Base-by-base conservation (phyloP, 106 monocot species). In the Phalaenopsis aphrodite region DNA sequence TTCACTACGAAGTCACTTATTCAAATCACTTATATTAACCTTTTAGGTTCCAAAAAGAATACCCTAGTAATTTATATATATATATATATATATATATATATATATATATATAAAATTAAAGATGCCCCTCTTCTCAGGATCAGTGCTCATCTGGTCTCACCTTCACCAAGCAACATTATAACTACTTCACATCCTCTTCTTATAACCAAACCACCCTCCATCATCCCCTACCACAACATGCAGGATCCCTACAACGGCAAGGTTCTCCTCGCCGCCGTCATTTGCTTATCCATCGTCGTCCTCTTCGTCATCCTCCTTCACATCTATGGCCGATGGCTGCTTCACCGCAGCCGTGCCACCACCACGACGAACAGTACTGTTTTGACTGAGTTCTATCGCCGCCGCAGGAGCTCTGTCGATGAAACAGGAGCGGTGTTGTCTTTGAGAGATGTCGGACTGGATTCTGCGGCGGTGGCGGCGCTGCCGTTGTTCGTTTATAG, bases 281-380 rank as follows among this genome's bases (percentile, higher is more conserved):
- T 75, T 23, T 75, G 75, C 81, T 58, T 81, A 21, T 83, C 48
- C 76, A n/a, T 78, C 14, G 71, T 78, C 38, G 36, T 71, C 42
- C n/a, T 83, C 68, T 77, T 83, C 78, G 55, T 83, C 78, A 17
- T 81, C 75, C 81, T 83, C 69, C 77, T 83, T 71, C 78, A 83
- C 76, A 21, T 67, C 67, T 83, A 83, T 68, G 71, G 47, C 56
- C 82, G 78, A 41, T 83, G 77, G 77, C 10, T 83, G 6, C 82
- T 83, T 48, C 49, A 49, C 42, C 67, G 71, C 39, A 47, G 82
- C 69, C 74, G 41, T 21, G 19, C 9, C 58, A 2, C 58, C 42
- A 12, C 7, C 74, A 14, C 4, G 12, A 14, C 4, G 12, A 52
- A 52, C 52, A 52, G 52, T 12, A 30, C 30, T 30, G 52, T 12